A percentile compares a stretch with the other conserved stretches of the same genome.
These are phyloP conservation scores for Coemansia erecta DNA, from an alignment of 192 early-diverging fungal genomes.

Conservation along the genomic window DNA sequence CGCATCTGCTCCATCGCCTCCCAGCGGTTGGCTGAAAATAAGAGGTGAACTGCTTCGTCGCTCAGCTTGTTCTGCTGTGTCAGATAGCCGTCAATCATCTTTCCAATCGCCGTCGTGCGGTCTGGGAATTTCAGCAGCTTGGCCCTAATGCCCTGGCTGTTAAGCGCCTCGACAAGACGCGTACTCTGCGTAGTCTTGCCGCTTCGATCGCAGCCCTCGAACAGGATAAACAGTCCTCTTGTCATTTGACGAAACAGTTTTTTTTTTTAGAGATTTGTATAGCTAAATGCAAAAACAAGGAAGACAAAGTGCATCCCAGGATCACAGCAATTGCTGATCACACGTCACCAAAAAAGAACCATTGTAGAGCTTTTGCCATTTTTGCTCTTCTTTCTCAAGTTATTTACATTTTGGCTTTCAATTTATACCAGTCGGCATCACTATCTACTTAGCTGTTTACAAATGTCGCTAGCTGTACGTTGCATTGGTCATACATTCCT, in stretches of 20 bases:
- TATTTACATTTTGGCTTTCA: neutral
- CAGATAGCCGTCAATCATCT: conserved; percentile 86
- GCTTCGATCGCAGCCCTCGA: conserved; percentile 92
- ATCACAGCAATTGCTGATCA: neutral
- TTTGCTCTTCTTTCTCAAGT: neutral
- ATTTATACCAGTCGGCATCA: neutral
- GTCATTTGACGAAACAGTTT: conserved; percentile 27
- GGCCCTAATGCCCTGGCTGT: conserved; percentile 41
- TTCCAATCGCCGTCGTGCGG: conserved; percentile 86
- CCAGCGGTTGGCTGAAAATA: conserved; percentile 97
- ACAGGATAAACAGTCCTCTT: conserved; percentile 83
- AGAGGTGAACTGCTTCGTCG: conserved; percentile 82
- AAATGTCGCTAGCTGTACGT: conserved; percentile 51
- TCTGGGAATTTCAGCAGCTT: conserved; percentile 87
- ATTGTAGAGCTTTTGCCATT: conserved; percentile 2
- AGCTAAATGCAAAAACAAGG: neutral
- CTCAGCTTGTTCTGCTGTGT: conserved; percentile 65
- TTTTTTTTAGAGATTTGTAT: neutral
- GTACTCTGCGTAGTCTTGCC: conserved; percentile 91
- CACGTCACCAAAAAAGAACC: conserved; percentile 7
- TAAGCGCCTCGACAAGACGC: conserved; percentile 61
- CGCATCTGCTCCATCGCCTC: conserved; percentile 74
- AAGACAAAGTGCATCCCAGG: neutral
- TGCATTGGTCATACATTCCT: neutral
- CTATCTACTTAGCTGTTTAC: neutral